phyloP scores from a whole-genome alignment of 2,329 filamentous ascomycete genomes.

The Conoideocrella luteorostrata region DNA sequence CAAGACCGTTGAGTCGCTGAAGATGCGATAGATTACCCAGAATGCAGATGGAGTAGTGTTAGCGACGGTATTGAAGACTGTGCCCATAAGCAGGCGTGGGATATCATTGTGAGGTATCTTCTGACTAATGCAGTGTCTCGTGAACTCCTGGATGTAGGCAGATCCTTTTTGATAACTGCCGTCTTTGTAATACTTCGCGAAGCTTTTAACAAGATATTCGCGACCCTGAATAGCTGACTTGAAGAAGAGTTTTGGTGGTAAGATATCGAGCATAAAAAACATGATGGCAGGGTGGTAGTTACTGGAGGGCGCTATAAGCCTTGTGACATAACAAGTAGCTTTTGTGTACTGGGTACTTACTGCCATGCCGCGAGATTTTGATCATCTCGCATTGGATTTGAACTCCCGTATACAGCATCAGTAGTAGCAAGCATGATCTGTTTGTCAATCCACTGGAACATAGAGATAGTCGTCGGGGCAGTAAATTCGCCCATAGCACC shows the following conservation, averaged over 20 bases:
- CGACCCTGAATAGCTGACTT: background rate
- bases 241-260: conserved; percentile 1
- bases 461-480: background rate
- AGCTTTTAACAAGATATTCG: conserved; percentile 1
- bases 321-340: too few relatives aligned
- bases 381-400: conserved; percentile 2
- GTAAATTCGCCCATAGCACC: background rate
- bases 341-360: too few relatives aligned
- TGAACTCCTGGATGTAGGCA: background rate
- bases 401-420: conserved; percentile 1
- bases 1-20: background rate
- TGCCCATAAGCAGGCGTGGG: background rate
- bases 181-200: background rate
- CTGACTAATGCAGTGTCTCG: background rate
- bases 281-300: conserved; percentile 4
- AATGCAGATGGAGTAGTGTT: conserved; percentile 1
- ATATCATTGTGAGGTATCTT: background rate
- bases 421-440: conserved; percentile 2
- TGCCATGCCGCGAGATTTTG: conserved; percentile 1
- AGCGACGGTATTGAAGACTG: background rate
- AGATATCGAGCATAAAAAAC: conserved; percentile 4
- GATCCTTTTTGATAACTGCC: background rate
- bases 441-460: background rate
- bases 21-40: conserved; percentile 1
- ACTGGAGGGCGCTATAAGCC: background rate